Conservation (phyloP, 169 alveolate species). For the Amoebophrya sp. region DNA sequence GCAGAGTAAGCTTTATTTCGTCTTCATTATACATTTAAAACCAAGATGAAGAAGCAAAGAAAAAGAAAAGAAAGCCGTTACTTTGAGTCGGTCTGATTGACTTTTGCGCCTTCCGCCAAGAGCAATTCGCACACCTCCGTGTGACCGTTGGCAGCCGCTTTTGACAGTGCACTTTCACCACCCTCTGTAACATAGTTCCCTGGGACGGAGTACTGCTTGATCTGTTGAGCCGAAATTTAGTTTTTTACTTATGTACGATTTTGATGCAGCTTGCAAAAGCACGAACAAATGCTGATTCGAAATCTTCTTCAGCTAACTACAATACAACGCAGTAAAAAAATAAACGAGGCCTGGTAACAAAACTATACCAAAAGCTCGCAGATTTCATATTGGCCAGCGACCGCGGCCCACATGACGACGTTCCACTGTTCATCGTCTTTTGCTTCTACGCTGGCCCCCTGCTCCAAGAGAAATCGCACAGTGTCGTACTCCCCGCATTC, state of each 20-base stretch:
- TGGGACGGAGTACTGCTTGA: neutral
- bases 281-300: no score
- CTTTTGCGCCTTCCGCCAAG: neutral
- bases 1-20: no score
- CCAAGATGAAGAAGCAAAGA: no score
- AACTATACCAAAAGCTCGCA: neutral
- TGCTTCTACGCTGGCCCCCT: neutral
- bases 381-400: neutral
- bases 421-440: constrained; percentile 10
- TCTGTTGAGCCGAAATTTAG: no score
- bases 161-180: neutral
- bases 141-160: constrained; percentile 2
- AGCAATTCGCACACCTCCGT: neutral
- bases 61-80: neutral
- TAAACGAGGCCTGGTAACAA: no score
- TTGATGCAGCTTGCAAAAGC: no score
- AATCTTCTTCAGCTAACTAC: no score
- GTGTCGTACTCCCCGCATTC: neutral
- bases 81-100: neutral
- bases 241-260: no score
- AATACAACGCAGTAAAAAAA: no score
- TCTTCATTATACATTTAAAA: no score
- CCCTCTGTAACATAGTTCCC: neutral
- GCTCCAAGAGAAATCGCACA: neutral
- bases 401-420: neutral